Base-by-base conservation (phyloP, 2,329 filamentous ascomycete genomes). In the Calonectria leucothoes region DNA sequence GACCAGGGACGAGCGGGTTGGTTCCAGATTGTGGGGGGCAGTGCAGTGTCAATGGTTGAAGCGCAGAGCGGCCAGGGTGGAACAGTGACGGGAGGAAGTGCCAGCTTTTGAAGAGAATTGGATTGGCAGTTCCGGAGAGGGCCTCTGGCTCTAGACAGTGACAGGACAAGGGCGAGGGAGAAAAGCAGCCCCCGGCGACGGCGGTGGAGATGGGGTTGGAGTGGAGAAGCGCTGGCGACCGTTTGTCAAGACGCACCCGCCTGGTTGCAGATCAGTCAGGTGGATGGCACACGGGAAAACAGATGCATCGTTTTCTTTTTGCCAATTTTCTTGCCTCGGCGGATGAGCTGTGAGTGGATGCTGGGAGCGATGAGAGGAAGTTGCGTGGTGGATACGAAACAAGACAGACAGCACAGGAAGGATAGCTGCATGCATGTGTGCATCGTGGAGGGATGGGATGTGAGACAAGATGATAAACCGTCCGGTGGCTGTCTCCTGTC, bases 231-330 rank as follows among this genome's bases (percentile, higher is more conserved):
- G 37, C 73, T 70, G 49, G 74, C 69, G 70, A 68, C 76, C 74
- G 73, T 80, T 80, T 78, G 70, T 71, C 69, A 77, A 70, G 45
- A 80, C 73, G 68, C 74, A 78, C 74, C 73, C 65, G 70, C 65
- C 69, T 72, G 66, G 42, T 68, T 77, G 78, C 78, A 78, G 77
- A 79, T 80, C 73, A 48, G 74, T 71, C 69, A 74, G 70, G 72
- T 76, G 73, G 77, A 75, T 80, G 77, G 52, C 74, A 80, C 78
- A 78, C 63, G 73, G 71, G 72, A 77, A 74, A 74, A 66, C 31
- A 78, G 72, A 71, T 77, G 72, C 66, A 75, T 78, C 63, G 66
- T 61, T 74, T 77, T 66, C 49, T 25, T 71, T 78, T 75, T 73
- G 73, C 70, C 67, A 66, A 74, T 31, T 66, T 64, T 71, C 69